Conservation (phyloP, 139 green algal species). For the Tetratostichococcus sp. region DNA sequence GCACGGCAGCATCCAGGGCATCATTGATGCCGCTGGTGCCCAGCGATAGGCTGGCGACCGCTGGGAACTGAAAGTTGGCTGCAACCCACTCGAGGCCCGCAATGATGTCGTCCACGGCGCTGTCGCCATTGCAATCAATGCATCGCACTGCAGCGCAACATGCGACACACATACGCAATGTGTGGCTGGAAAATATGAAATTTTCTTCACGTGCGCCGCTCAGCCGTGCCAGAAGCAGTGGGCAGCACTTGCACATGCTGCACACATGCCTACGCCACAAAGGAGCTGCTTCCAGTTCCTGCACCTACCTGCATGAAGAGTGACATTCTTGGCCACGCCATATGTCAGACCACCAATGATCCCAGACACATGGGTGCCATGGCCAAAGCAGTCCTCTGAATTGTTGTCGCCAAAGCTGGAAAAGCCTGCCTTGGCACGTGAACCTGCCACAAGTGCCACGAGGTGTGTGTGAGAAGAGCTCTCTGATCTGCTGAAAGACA, state of each 20-base stretch:
- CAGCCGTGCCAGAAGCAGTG: no score
- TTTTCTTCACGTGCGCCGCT: no score
- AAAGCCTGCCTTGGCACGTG: slow-evolving; percentile 12
- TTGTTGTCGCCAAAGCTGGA: slow-evolving; percentile 22
- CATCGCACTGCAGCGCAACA: slow-evolving; percentile 34
- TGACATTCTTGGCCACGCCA: slow-evolving; percentile 67
- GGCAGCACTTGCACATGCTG: no score
- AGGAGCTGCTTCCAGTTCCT: no score
- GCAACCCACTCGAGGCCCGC: slow-evolving; percentile 63
- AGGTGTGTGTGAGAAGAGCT: no score
- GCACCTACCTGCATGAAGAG: slow-evolving; percentile 30
- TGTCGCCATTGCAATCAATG: slow-evolving; percentile 57
- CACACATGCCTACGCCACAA: no score
- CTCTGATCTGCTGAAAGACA: no score
- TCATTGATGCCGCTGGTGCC: slow-evolving; percentile 16
- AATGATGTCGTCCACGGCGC: slow-evolving; percentile 40
- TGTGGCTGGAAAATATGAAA: no score
- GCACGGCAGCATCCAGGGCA: slow-evolving; percentile 49
- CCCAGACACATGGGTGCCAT: slow-evolving; percentile 66
- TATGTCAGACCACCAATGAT: slow-evolving; percentile 51
- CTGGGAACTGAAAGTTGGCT: slow-evolving; percentile 43
- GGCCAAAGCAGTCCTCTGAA: slow-evolving; percentile 64
- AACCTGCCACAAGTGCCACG: slow-evolving; percentile 1
- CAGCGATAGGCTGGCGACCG: slow-evolving; percentile 60
- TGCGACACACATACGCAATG: slow-evolving; percentile 6